Evolutionary conservation across 202 grass and related monocot species (phyloP), one percentile per base, ranked within the genome.

Genomic region (Elaeis oleifera): DNA sequence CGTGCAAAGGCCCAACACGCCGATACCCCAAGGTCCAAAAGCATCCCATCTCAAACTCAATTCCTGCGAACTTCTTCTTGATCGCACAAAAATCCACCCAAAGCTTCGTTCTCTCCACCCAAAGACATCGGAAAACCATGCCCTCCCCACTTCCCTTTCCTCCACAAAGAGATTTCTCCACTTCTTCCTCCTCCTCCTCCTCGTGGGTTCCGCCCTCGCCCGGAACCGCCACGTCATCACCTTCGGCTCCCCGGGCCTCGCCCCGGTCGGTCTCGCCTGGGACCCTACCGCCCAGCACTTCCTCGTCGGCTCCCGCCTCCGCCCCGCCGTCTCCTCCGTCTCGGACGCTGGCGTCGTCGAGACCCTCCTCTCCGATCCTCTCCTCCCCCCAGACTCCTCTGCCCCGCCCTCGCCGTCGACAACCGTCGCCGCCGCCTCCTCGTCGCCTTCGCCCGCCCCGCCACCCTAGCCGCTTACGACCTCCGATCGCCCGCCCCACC

Each of bases 291-390:
- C 79, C 3, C 74, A 85, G 69, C 84, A 97, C 80, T 89, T 89
- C 69, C 70, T 97, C 74, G 80, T 92, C 13, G 73, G 79, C 0
- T 83, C 88, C 64, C 58, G 73, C 54, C 62, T 76, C 17, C 54
- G 65, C 15, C 79, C 78, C 31, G 67, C 76, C 6, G 28, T 92
- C 1, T 68, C 79, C 60, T 87, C 92, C 69, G 65, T 97, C 68
- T 97, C 92, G 25, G 88, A 97, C 31, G 88, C 92, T 16, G 82
- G 88, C 58, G 82, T 97, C 16, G 68, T 81, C 44, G 88, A 97
- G 56, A 60, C 63, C 50, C 75, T 97, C 64, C 25, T 83, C 0
- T 89, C 74, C 61, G 64, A 75, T 14, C 44, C 64, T 20, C 63
- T 65, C 29, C 51, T 67, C 48, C n/a, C 72, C 26, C 27, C 60